Evolutionary conservation across 805 yeast species (phyloP).

Genomic region (Clavispora carvajalis): DNA sequence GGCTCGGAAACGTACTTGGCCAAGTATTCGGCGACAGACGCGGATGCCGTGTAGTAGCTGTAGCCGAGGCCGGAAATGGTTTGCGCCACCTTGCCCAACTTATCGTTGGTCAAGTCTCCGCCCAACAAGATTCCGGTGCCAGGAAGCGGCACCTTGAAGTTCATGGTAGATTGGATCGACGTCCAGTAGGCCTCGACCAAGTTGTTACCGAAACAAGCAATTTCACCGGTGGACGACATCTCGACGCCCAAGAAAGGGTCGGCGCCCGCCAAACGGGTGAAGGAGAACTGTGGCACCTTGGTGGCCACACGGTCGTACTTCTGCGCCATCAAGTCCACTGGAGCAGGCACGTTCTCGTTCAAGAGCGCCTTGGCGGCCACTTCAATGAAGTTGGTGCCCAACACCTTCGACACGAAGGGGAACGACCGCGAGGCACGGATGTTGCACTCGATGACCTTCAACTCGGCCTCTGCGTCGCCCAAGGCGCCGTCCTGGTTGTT

Average conservation of each 20-base stretch:
- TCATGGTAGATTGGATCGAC: conserved; percentile 93
- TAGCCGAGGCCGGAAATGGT: conserved; percentile 71
- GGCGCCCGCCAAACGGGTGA: conserved; percentile 97
- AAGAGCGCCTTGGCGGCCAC: conserved; percentile 87
- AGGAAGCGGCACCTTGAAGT: conserved; percentile 89
- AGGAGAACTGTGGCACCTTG: conserved; percentile 97
- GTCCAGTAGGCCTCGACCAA: conserved; percentile 95
- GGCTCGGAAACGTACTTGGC: conserved; percentile 39
- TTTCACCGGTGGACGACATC: conserved; percentile 99
- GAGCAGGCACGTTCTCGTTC: conserved; percentile 67
- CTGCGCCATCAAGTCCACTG: conserved; percentile 77
- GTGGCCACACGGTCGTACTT: conserved; percentile 84
- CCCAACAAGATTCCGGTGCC: conserved; percentile 89
- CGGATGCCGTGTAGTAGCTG: conserved; percentile 73
- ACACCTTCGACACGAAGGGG: conserved; percentile 97
- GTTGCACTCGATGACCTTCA: conserved; percentile 97
- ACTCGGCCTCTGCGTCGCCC: conserved; percentile 48
- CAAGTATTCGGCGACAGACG: conserved; percentile 67
- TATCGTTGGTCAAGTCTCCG: conserved; percentile 75
- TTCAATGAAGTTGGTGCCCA: conserved; percentile 91
- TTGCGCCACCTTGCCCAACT: conserved; percentile 69
- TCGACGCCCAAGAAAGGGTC: conserved; percentile 99
- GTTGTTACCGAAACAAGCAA: conserved; percentile 92
- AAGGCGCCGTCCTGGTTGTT: conserved; percentile 57
- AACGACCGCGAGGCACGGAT: conserved; percentile 99